Base-by-base conservation (phyloP, 2,329 filamentous ascomycete genomes). In the Fusarium graminum region DNA sequence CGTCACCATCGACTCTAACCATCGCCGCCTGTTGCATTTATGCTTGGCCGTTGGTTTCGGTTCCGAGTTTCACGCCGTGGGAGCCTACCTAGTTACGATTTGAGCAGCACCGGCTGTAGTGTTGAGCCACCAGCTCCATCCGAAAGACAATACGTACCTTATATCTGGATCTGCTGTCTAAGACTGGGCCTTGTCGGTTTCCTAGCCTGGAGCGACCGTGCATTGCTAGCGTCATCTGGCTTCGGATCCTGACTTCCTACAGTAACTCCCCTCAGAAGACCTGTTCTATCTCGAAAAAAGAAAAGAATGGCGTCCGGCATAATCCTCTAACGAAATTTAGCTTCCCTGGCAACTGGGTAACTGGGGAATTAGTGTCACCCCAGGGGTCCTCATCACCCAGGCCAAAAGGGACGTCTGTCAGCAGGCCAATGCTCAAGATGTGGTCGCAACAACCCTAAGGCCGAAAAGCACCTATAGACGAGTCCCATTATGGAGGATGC, bases 301-400 rank as follows among this genome's bases (percentile, higher is more conserved):
- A 46, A 67, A 63, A 19, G 34, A 55, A 57, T 58, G 51, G 65
- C 59, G 58, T 52, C 54, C 56, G 59, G 53, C 56, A 70, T 22
- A 55, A 29, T 40, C 52, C 54, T 59, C 67, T 44, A 69, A 59
- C 54, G 59, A 69, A 72, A 69, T 63, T 69, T 70, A 72, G 69
- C 65, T 53, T 58, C 25, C 34, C 16, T 59, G 65, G 58, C 44
- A 68, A 56, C 52, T 63, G 65, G 65, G 58, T 46, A 68, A 54
- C 52, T 62, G 65, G 65, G 58, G 55, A 70, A 69, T 60, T 60
- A 58, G 65, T 69, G 52, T 63, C 59, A 68, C 57, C 57, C 59
- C 32, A 44, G 28, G 45, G 44, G 45, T 53, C 34, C 41, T 34
- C 28, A n/a, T 25, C 43, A 34, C 53, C 43, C 26, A 14, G 28